Evolutionary conservation across 495 filamentous ascomycete genomes (phyloP), one percentile per base, ranked within the genome.

Genomic region (Penicillium chermesinum): DNA sequence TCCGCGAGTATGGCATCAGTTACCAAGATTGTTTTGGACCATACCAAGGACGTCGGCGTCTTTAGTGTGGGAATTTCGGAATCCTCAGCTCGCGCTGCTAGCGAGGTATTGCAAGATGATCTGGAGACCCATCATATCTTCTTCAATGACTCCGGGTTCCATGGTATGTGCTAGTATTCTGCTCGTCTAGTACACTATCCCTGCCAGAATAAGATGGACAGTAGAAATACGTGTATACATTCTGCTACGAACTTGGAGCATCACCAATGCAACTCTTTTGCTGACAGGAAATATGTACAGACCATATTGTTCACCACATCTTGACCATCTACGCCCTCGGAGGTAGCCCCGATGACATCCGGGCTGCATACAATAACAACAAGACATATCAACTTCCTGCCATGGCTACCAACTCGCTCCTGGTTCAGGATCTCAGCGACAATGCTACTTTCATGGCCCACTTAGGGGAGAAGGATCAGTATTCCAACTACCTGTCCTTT

Each of bases 241-340:
- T n/a, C n/a, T n/a, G n/a, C n/a, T n/a, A n/a, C n/a, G n/a, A n/a
- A n/a, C n/a, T n/a, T n/a, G n/a, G n/a, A n/a, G n/a, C n/a, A n/a
- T n/a, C n/a, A n/a, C n/a, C n/a, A n/a, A n/a, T n/a, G n/a, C n/a
- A n/a, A n/a, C n/a, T n/a, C n/a, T n/a, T n/a, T n/a, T n/a, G n/a
- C n/a, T n/a, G n/a, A n/a, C n/a, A n/a, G n/a, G n/a, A n/a, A n/a
- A n/a, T n/a, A n/a, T n/a, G n/a, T 19, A 36, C 54, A 67, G 70
- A 79, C 50, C 73, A 91, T 64, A 86, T 93, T 45, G 78, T 70
- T 2, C 89, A 96, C 55, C 80, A 85, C 43, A 65, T 93, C 10
- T 74, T 94, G 7, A 80, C 80, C n/a, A 64, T 89, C 41, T 94
- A 81, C 59, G 83, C 84, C 30, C 78, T 93, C n/a, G 82, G 84